These are phyloP conservation scores for Xanthoparmelia taractica DNA, from an alignment of 495 filamentous ascomycete species.

Conservation along the genomic window DNA sequence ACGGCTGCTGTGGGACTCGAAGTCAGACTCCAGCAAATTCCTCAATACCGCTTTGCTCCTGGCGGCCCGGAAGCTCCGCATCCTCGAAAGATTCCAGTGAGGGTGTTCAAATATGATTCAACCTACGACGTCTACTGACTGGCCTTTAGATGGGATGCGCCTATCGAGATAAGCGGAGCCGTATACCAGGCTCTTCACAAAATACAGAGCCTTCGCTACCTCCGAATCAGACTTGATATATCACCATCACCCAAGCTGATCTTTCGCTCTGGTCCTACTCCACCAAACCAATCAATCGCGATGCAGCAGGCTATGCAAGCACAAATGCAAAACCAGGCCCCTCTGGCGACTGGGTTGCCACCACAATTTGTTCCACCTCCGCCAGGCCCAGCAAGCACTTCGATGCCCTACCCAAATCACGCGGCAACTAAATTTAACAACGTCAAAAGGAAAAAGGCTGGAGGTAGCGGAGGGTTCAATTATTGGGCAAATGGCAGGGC, in stretches of 20 bases:
- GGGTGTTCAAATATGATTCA: slow-evolving; percentile 11
- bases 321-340: slow-evolving; percentile 14
- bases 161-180: slow-evolving; percentile 50
- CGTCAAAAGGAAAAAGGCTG: slow-evolving; percentile 21
- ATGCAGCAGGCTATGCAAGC: slow-evolving; percentile 5
- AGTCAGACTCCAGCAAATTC: slow-evolving; percentile 39
- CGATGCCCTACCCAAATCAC: slow-evolving; percentile 15
- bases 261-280: slow-evolving; percentile 34
- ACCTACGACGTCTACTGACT: slow-evolving; percentile 12
- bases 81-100: slow-evolving; percentile 51
- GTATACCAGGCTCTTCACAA: slow-evolving; percentile 50
- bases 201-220: slow-evolving; percentile 32
- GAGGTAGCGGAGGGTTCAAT: slow-evolving; percentile 9
- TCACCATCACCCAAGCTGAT: slow-evolving; percentile 42
- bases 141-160: slow-evolving; percentile 49
- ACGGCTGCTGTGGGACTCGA: slow-evolving; percentile 24
- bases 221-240: slow-evolving; percentile 37
- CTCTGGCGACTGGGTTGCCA: not conserved
- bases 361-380: slow-evolving; percentile 9
- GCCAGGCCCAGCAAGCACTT: slow-evolving; percentile 2
- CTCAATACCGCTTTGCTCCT: slow-evolving; percentile 54
- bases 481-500: slow-evolving; percentile 35
- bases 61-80: slow-evolving; percentile 43
- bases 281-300: slow-evolving; percentile 8
- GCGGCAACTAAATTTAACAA: slow-evolving; percentile 6